Evolutionary conservation across 2,329 filamentous ascomycete genomes (phyloP).

Genomic region (Ascochyta lentis): DNA sequence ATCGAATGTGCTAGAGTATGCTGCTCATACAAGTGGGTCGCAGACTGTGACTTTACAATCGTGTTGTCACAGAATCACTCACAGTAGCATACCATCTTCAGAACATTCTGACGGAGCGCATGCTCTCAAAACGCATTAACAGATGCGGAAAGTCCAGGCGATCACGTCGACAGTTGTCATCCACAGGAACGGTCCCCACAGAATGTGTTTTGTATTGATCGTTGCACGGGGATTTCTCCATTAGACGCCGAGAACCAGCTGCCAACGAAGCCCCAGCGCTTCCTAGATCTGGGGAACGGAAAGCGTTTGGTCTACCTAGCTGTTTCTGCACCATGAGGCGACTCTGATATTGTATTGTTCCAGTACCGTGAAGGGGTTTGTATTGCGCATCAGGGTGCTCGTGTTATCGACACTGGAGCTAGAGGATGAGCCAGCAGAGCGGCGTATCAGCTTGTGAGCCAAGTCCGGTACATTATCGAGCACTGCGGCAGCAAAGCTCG

Average conservation of each 20-base stretch:
- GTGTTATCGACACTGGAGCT: slow-evolving; percentile 30
- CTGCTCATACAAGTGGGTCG: slow-evolving; percentile 17
- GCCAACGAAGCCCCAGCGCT: slow-evolving; percentile 44
- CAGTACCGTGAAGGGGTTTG: slow-evolving; percentile 12
- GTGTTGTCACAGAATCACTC: slow-evolving; percentile 18
- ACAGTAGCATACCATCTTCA: slow-evolving; percentile 11
- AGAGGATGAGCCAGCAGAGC: slow-evolving; percentile 34
- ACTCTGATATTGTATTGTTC: slow-evolving; percentile 12
- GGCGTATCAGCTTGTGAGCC: slow-evolving; percentile 37
- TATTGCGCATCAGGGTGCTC: slow-evolving; percentile 40
- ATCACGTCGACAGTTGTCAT: slow-evolving; percentile 9
- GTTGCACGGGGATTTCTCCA: slow-evolving; percentile 42
- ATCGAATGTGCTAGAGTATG: slow-evolving; percentile 5
- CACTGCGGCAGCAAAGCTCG: slow-evolving; percentile 30
- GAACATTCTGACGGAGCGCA: slow-evolving; percentile 10
- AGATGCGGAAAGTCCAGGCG: slow-evolving; percentile 14
- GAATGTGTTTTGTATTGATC: slow-evolving; percentile 37
- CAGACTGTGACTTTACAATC: slow-evolving; percentile 11
- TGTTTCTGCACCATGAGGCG: slow-evolving; percentile 21
- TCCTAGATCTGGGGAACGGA: slow-evolving; percentile 27
- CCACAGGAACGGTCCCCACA: slow-evolving; percentile 12
- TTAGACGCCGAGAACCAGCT: slow-evolving; percentile 43
- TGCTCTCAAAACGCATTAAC: slow-evolving; percentile 2
- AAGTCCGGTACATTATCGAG: slow-evolving; percentile 27
- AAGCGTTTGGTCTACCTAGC: slow-evolving; percentile 22